phyloP scores from a whole-genome alignment of 352 stramenopile genomes.

The Plasmopara viticola region DNA sequence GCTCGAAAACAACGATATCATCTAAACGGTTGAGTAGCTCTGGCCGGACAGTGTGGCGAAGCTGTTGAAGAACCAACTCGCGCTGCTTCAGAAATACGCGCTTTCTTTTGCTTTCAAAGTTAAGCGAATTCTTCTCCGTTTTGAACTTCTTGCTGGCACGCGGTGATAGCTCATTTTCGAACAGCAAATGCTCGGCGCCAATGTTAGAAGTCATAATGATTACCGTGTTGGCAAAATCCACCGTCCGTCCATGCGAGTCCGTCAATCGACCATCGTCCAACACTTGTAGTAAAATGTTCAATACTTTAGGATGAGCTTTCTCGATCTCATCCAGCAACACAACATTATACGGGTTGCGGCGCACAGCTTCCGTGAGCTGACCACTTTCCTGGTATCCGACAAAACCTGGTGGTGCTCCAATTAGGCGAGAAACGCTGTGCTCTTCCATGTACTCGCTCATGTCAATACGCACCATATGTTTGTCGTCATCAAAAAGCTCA shows the following conservation, averaged over 20 bases:
- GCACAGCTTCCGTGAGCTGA: constrained; percentile 94
- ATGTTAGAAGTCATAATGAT: constrained; percentile 98
- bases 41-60: constrained; percentile 87
- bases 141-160: constrained; percentile 60
- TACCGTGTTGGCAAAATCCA: constrained; percentile 96
- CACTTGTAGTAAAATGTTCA: constrained; percentile 95
- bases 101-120: constrained; percentile 22
- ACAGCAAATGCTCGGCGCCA: constrained; percentile 88
- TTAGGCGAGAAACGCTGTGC: constrained; percentile 89
- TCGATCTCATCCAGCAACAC: constrained; percentile 98
- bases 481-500: constrained; percentile 94
- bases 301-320: constrained; percentile 95
- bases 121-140: constrained; percentile 25
- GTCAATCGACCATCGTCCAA: constrained; percentile 97
- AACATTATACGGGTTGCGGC: constrained; percentile 94
- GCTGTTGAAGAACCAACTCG: constrained; percentile 80
- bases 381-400: constrained; percentile 91
- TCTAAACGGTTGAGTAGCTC: constrained; percentile 97
- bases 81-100: constrained; percentile 46
- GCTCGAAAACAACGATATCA: constrained; percentile 95
- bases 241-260: constrained; percentile 92
- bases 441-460: constrained; percentile 99
- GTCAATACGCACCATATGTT: constrained; percentile 94
- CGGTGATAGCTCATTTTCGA: constrained; percentile 39
- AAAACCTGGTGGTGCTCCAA: constrained; percentile 94